Base-by-base conservation (phyloP, 306 rosid species). In the Quercus mongolica region DNA sequence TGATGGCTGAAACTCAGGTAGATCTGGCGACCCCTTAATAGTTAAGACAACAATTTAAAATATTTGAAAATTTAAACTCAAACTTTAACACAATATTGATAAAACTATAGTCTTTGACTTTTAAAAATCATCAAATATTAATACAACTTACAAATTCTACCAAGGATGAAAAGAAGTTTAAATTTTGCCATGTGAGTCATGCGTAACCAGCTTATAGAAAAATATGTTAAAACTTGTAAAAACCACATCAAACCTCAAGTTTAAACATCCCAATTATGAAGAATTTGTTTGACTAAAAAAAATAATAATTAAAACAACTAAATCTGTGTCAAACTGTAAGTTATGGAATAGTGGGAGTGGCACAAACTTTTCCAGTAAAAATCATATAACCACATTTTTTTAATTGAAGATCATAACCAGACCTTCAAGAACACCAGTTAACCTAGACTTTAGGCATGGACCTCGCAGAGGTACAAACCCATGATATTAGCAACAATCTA, bases 1-100 rank as follows among this genome's bases (percentile, higher is more conserved):
- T 64, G 46, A 6, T 30, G 44, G 68, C 58, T 69, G 59, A 25
- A 80, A 56, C 31, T 68, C 63, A 58, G 25, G 30, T 62, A n/a
- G 56, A 52, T 83, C 38, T 56, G 23, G 70, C 52, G 69, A 73
- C 61, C 68, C 68, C 64, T 26, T 65, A 54, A 52, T 58, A 64
- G 33, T 75, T 46, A 11, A 63, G 52, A 80, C 64, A 76, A 61
- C 44, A 70, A 65, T 80, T 76, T 59, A 73, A 57, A 80, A 65
- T 46, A 5, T 28, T 21, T 31, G 74, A 74, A 78, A 14, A 69
- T 54, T 78, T 76, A 84, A 55, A 44, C 76, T 68, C 72, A 81
- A 75, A 57, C n/a, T 71, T 63, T 56, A 70, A 72, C 73, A 57
- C 19, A 17, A 33, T 58, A 67, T 20, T 55, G 67, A 71, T 51